A percentile compares a stretch with the other conserved stretches of the same genome.
Conservation (phyloP, 2,329 filamentous ascomycete species). For the Fusarium torulosum region DNA sequence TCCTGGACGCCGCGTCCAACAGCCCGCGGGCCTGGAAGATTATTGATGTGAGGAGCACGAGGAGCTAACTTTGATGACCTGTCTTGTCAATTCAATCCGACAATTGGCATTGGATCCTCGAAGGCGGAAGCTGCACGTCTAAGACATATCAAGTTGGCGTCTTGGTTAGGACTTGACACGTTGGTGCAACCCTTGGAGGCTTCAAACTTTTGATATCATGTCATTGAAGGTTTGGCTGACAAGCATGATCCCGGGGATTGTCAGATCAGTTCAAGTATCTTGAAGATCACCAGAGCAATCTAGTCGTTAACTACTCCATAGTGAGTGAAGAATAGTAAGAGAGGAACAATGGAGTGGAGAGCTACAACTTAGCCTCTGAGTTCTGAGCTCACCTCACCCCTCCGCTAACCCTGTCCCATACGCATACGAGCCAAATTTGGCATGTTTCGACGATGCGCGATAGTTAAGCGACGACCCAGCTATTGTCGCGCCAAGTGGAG, state of each 20-base stretch:
- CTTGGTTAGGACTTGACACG: not conserved
- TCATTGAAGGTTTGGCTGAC: not conserved
- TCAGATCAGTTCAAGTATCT: not conserved
- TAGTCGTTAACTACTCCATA: not conserved
- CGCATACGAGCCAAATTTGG: slow-evolving; percentile 25
- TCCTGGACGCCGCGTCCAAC: too few relatives aligned
- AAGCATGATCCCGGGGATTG: not conserved
- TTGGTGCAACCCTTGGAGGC: not conserved
- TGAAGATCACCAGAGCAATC: not conserved
- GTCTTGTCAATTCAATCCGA: slow-evolving; percentile 23
- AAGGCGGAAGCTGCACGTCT: slow-evolving; percentile 3
- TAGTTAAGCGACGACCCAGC: slow-evolving; percentile 33
- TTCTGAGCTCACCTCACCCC: not conserved
- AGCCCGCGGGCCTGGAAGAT: slow-evolving; percentile 31
- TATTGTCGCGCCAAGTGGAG: slow-evolving; percentile 44
- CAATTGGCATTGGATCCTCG: slow-evolving; percentile 19
- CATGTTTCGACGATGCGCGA: slow-evolving; percentile 26
- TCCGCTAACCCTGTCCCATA: not conserved
- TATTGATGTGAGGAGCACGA: slow-evolving; percentile 30
- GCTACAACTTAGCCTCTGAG: not conserved
- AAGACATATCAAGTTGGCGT: slow-evolving; percentile 14
- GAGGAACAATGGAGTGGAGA: not conserved
- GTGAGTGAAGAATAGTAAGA: not conserved
- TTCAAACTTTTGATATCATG: not conserved
- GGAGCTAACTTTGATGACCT: slow-evolving; percentile 16